Conservation (phyloP, 345 rosid species). For the Capsella bursapastoris region DNA sequence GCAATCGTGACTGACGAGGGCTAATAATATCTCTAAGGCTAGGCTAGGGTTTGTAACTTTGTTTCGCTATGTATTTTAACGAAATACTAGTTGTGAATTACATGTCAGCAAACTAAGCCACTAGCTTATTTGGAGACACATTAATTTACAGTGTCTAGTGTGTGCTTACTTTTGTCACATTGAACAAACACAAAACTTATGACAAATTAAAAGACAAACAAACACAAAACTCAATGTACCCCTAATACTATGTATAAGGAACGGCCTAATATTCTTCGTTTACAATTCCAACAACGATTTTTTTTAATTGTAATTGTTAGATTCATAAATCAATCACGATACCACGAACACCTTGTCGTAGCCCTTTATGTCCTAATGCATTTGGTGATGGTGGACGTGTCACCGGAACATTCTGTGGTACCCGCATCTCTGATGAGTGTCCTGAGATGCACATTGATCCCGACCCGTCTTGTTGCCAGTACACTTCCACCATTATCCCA, state of each 20-base stretch:
- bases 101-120: not conserved
- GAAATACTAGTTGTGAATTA: not conserved
- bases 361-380: conserved; percentile 30
- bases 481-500: conserved; percentile 88
- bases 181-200: too few relatives aligned
- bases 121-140: not conserved
- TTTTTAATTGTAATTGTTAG: not conserved
- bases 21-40: too few relatives aligned
- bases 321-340: conserved; percentile 37
- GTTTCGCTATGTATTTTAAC: too few relatives aligned
- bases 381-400: conserved; percentile 32
- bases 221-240: not conserved
- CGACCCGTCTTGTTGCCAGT: conserved; percentile 81
- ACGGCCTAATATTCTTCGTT: not conserved
- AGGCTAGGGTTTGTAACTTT: too few relatives aligned
- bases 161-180: not conserved
- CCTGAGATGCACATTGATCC: conserved; percentile 83
- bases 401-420: conserved; percentile 30
- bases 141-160: too few relatives aligned
- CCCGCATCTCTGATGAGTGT: conserved; percentile 60
- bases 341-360: conserved; percentile 34
- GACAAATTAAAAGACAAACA: too few relatives aligned
- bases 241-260: too few relatives aligned
- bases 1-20: not conserved
- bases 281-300: not conserved